Conservation (phyloP, 2,329 filamentous ascomycete genomes). For the Fusarium siculi region DNA sequence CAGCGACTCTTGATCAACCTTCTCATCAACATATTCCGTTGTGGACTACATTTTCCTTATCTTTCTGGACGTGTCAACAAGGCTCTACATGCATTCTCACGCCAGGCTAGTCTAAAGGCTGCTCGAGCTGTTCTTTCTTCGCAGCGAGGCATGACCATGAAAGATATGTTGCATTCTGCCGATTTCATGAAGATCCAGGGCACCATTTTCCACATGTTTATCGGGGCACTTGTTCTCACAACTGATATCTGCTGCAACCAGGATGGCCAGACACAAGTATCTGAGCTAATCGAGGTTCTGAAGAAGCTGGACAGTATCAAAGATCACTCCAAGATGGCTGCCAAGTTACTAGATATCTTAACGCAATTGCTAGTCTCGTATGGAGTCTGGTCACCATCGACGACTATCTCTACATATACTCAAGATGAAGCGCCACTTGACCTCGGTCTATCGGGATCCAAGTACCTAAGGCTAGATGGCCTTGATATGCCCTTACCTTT, state of each 20-base stretch:
- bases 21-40: not conserved
- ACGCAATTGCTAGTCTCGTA: not conserved
- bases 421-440: not conserved
- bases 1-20: constrained; percentile 1
- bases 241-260: not conserved
- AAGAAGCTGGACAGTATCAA: not conserved
- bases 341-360: not conserved
- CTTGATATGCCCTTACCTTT: not conserved
- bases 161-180: not conserved
- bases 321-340: not conserved
- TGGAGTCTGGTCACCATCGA: not conserved
- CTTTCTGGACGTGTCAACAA: not conserved
- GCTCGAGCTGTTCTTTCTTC: not conserved
- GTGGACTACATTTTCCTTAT: not conserved
- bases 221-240: not conserved
- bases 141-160: not conserved
- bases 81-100: not conserved
- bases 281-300: not conserved
- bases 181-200: constrained; percentile 3
- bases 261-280: not conserved
- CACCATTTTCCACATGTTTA: constrained; percentile 1
- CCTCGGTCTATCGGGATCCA: rapidly evolving
- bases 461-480: rapidly evolving
- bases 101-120: not conserved
- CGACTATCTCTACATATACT: not conserved